phyloP scores from a whole-genome alignment of 495 filamentous ascomycete species.

The Achaetomiella virescens region DNA sequence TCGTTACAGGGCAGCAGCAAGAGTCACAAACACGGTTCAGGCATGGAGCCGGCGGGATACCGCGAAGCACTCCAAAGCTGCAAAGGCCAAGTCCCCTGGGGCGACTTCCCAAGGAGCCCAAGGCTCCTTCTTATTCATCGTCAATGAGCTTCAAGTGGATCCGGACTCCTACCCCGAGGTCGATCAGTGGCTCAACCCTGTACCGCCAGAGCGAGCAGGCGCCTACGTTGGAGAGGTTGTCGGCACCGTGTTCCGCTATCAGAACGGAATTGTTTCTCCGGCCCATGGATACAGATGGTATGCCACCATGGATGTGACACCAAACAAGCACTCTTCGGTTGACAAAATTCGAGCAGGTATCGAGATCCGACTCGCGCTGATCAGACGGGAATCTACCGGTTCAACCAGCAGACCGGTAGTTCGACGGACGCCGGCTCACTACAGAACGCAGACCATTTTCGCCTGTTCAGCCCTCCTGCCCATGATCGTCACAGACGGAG shows the following conservation, averaged over 20 bases:
- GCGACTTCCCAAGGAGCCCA: not conserved
- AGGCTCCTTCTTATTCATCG: slow-evolving; percentile 28
- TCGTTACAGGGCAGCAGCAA: not conserved
- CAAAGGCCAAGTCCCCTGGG: not conserved
- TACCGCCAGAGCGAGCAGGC: slow-evolving; percentile 17
- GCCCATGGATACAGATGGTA: slow-evolving; percentile 22
- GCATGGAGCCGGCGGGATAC: not conserved
- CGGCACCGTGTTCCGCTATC: slow-evolving; percentile 27
- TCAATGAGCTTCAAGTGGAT: slow-evolving; percentile 27
- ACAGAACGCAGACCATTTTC: slow-evolving; percentile 24
- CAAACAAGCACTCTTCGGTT: too few relatives aligned
- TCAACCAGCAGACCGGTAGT: not conserved
- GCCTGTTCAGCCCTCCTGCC: slow-evolving; percentile 32
- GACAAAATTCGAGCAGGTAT: too few relatives aligned
- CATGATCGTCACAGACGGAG: slow-evolving; percentile 21
- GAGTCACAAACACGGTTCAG: not conserved
- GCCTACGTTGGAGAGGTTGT: slow-evolving; percentile 14
- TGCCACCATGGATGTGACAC: too few relatives aligned
- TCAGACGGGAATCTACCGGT: not conserved
- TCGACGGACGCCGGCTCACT: not conserved
- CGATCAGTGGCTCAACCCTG: slow-evolving; percentile 25
- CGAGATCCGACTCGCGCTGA: not conserved
- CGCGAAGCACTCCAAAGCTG: slow-evolving; percentile 1
- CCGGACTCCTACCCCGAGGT: not conserved
- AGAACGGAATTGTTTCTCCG: slow-evolving; percentile 11